A percentile compares a stretch with the other conserved stretches of the same genome.
Conservation (phyloP, 2,329 filamentous ascomycete genomes). For the Epichloe bromicola region DNA sequence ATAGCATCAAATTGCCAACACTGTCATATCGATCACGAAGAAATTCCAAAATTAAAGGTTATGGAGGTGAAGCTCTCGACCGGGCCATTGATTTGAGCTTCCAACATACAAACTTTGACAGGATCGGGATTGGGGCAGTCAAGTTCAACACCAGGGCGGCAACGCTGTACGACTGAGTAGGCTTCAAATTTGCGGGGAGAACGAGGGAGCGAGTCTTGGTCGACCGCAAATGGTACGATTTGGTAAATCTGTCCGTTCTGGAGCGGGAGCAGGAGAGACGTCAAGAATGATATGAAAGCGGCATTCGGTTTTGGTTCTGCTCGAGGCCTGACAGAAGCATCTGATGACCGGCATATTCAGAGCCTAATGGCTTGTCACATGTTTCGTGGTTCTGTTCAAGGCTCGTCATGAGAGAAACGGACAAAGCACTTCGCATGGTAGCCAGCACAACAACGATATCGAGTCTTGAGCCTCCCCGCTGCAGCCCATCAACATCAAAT, state of each 20-base stretch:
- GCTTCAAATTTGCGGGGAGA: slow-evolving; percentile 31
- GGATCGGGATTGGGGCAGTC: too few species aligned
- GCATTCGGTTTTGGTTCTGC: background rate
- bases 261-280: slow-evolving; percentile 23
- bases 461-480: too few species aligned
- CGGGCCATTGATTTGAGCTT: too few species aligned
- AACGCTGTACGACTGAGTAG: slow-evolving; percentile 29
- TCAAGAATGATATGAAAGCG: background rate
- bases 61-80: too few species aligned
- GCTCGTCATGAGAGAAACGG: background rate
- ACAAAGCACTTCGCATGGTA: background rate
- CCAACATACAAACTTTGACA: too few species aligned
- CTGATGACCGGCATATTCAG: background rate
- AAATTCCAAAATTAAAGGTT: too few species aligned
- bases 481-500: background rate
- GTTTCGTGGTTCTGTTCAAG: too few species aligned
- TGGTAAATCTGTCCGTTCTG: slow-evolving; percentile 23
- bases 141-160: slow-evolving; percentile 28
- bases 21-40: too few species aligned
- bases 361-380: too few species aligned
- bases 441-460: too few species aligned
- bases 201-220: slow-evolving; percentile 28
- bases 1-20: too few species aligned
- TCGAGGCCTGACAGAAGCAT: background rate
- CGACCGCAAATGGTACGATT: slow-evolving; percentile 27